phyloP scores from a whole-genome alignment of 768 basidiomycete genomes.

The Lentinula boryana region DNA sequence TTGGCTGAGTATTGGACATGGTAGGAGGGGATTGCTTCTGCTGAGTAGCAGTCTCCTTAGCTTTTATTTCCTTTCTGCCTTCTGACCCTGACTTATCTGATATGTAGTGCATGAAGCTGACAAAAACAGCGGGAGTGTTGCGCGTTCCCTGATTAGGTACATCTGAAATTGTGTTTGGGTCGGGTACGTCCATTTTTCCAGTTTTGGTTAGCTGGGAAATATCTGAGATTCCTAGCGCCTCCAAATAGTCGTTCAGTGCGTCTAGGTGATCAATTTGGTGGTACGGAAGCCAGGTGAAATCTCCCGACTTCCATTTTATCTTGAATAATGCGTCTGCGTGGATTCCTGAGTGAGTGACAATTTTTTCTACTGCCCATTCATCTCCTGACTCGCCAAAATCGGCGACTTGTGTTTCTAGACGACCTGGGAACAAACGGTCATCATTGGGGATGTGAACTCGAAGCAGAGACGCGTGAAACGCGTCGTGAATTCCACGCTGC shows the following conservation, averaged over 20 bases:
- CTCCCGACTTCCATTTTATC: constrained; percentile 12
- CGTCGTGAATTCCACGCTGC: constrained; percentile 17
- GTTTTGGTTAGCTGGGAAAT: background rate
- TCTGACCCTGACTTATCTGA: too few species aligned
- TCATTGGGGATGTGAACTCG: constrained; percentile 21
- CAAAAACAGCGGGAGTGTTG: too few species aligned
- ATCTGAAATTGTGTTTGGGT: background rate
- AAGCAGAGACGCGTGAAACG: constrained; percentile 27
- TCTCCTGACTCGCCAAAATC: constrained; percentile 5
- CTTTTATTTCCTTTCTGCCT: too few species aligned
- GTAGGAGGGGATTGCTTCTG: too few species aligned
- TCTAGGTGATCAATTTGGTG: constrained; percentile 13
- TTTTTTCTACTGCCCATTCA: constrained; percentile 12
- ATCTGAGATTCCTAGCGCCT: constrained; percentile 15
- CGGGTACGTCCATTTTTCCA: background rate
- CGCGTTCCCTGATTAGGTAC: too few species aligned
- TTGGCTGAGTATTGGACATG: too few species aligned
- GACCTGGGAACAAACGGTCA: constrained; percentile 21
- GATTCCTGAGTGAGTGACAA: constrained; percentile 7
- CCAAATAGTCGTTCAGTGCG: constrained; percentile 19
- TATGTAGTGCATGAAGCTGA: too few species aligned
- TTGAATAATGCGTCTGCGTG: constrained; percentile 3
- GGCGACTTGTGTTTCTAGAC: constrained; percentile 12
- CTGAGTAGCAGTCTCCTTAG: too few species aligned
- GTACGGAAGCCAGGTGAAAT: constrained; percentile 20